Evolutionary conservation across 106 monocot genomes (phyloP), one percentile per base, ranked within the genome.

Genomic region (Platanthera zijinensis): DNA sequence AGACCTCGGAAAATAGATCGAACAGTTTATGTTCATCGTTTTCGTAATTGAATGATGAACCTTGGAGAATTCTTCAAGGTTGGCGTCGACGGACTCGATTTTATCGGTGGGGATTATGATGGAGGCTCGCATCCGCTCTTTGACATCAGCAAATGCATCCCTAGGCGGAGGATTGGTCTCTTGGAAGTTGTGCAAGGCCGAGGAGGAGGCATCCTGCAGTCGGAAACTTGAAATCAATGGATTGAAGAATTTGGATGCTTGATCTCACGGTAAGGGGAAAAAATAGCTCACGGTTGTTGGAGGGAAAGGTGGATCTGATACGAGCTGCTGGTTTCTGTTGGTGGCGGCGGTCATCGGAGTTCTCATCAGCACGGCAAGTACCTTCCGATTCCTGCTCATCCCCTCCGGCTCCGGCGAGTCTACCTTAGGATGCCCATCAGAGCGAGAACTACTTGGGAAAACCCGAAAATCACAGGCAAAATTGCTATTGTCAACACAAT

Each of bases 331-430:
- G 17, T 21, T 15, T 50, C 69, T 61, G 69, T 52, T 68, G 9
- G 80, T 25, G 17, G 84, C 12, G 5, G 54, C 32, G 19, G 77
- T 19, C 87, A 92, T 87, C 57, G 89, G 78, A 18, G 85, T 74
- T 69, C 89, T 76, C 92, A 92, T 83, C 21, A 92, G 76, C 50
- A 87, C 70, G 45, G 82, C 82, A 19, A 92, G 77, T 6, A 77
- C 75, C 64, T 87, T 92, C 52, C 77, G 83, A 78, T 83, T 86
- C 79, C 81, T 84, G 49, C 39, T n/a, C 52, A 50, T 52, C 25
- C 74, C 32, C 79, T 62, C 90, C 92, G 86, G 89, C 87, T 10
- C 87, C 85, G 9, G 9, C 6, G 62, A 25, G 66, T 25, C 32
- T 4, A 66, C 10, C 10, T 10, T 30, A 30, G 2, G 6, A 59